These are phyloP conservation scores for Globisporangium heterothallicum DNA, from an alignment of 352 stramenopile genomes.

Conservation along the genomic window DNA sequence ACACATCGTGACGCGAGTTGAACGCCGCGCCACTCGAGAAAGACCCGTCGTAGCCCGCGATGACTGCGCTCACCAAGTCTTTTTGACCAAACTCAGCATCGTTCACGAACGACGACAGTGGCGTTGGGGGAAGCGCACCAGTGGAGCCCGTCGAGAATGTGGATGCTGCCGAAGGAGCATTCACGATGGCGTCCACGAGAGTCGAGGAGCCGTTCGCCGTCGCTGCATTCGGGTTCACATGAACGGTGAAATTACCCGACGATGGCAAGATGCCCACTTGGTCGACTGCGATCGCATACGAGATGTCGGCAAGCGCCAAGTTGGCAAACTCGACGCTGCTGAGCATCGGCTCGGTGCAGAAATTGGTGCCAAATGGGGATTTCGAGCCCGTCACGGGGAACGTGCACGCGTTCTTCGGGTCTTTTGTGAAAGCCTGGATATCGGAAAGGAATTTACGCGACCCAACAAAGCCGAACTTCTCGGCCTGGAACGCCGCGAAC, in stretches of 20 bases:
- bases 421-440: constrained; percentile 42
- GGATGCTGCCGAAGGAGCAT: constrained; percentile 34
- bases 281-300: constrained; percentile 72
- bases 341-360: constrained; percentile 68
- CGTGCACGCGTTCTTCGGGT: constrained; percentile 41
- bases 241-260: constrained; percentile 56
- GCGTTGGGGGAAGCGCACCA: constrained; percentile 49
- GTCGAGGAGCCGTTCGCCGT: constrained; percentile 25
- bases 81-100: constrained; percentile 54
- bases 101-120: constrained; percentile 73
- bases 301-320: constrained; percentile 50
- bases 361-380: constrained; percentile 50
- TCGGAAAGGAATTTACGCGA: constrained; percentile 75
- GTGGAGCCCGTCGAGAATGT: constrained; percentile 28
- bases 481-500: constrained; percentile 76
- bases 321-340: constrained; percentile 57
- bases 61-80: constrained; percentile 53
- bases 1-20: constrained; percentile 65
- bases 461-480: constrained; percentile 80
- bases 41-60: constrained; percentile 58
- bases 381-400: constrained; percentile 34
- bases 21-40: constrained; percentile 47
- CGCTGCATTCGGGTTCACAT: constrained; percentile 53
- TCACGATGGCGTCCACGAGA: constrained; percentile 47
- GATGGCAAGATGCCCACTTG: constrained; percentile 58